These are phyloP conservation scores for Lachancea sp. DNA, from an alignment of 805 yeast genomes.

Conservation along the genomic window DNA sequence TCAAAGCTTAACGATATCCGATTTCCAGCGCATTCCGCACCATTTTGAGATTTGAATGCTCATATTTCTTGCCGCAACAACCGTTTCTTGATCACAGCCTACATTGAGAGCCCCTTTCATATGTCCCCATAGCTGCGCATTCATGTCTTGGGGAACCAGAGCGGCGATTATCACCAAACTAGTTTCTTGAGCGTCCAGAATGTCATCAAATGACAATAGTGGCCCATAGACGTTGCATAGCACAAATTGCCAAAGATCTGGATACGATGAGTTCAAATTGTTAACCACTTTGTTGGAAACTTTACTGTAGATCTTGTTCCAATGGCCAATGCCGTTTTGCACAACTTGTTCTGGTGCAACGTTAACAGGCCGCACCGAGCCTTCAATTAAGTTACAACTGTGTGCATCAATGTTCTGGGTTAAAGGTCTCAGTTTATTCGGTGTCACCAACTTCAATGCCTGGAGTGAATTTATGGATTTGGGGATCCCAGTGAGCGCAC, in stretches of 20 bases:
- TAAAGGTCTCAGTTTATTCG: slow-evolving; percentile 29
- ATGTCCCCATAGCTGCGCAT: slow-evolving; percentile 89
- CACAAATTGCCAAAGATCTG: slow-evolving; percentile 75
- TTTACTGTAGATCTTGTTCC: slow-evolving; percentile 72
- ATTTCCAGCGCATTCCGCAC: slow-evolving; percentile 64
- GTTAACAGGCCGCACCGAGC: slow-evolving; percentile 1
- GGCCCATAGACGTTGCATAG: slow-evolving; percentile 72
- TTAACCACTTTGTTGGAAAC: slow-evolving; percentile 58
- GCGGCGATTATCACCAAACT: slow-evolving; percentile 72
- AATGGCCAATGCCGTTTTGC: slow-evolving; percentile 50
- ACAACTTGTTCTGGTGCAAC: slow-evolving; percentile 4
- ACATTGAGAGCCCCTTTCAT: slow-evolving; percentile 76
- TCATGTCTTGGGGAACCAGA: slow-evolving; percentile 86
- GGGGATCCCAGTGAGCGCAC: slow-evolving; percentile 80
- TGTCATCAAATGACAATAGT: slow-evolving; percentile 58
- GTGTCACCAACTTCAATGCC: slow-evolving; percentile 58
- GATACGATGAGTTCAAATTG: slow-evolving; percentile 70
- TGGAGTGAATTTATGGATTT: slow-evolving; percentile 75
- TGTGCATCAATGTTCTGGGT: slow-evolving; percentile 4
- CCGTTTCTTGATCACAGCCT: slow-evolving; percentile 62
- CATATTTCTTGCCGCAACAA: slow-evolving; percentile 53
- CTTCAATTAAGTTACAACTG: not conserved
- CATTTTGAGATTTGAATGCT: slow-evolving; percentile 61
- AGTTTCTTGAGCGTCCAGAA: slow-evolving; percentile 62
- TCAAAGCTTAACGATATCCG: slow-evolving; percentile 29